Conservation (phyloP, 805 yeast species). For the Diddensiella santjacobensis region DNA sequence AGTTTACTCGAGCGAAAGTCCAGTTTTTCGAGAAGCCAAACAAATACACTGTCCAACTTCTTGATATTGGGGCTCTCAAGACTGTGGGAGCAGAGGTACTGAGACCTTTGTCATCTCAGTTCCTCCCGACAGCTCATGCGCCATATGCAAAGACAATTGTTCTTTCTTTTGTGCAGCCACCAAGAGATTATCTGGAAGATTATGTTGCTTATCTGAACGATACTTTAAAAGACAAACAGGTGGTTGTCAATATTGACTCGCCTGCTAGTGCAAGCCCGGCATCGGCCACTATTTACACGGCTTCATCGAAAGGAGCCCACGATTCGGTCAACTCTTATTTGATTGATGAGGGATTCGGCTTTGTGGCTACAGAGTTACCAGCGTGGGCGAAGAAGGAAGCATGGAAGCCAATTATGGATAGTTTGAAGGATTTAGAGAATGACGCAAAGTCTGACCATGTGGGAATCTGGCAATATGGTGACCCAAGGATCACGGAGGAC, state of each 20-base stretch:
- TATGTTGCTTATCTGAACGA: conserved; percentile 52
- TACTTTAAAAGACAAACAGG: conserved; percentile 44
- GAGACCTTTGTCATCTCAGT: conserved; percentile 52
- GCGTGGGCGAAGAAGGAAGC: conserved; percentile 34
- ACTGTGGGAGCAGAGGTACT: conserved; percentile 43
- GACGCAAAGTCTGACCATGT: conserved; percentile 47
- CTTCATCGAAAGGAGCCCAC: conserved; percentile 49
- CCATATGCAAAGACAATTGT: conserved; percentile 55
- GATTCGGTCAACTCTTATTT: conserved; percentile 59
- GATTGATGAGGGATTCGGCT: conserved; percentile 56
- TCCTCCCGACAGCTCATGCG: conserved; percentile 38
- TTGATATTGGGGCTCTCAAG: conserved; percentile 60
- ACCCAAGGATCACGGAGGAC: conserved; percentile 55
- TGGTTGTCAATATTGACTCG: conserved; percentile 49
- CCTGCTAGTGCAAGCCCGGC: conserved; percentile 34
- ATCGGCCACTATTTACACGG: conserved; percentile 51
- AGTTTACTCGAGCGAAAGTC: conserved; percentile 58
- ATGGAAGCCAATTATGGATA: conserved; percentile 38
- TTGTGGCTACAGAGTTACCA: conserved; percentile 38
- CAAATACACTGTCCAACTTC: conserved; percentile 48
- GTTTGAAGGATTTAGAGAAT: conserved; percentile 42
- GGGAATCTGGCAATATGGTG: conserved; percentile 79
- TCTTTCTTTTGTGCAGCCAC: conserved; percentile 52
- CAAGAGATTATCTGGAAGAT: conserved; percentile 54
- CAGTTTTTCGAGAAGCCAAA: conserved; percentile 43